Evolutionary conservation across 345 rosid species (phyloP).

Genomic region (Nasturtium officinale): DNA sequence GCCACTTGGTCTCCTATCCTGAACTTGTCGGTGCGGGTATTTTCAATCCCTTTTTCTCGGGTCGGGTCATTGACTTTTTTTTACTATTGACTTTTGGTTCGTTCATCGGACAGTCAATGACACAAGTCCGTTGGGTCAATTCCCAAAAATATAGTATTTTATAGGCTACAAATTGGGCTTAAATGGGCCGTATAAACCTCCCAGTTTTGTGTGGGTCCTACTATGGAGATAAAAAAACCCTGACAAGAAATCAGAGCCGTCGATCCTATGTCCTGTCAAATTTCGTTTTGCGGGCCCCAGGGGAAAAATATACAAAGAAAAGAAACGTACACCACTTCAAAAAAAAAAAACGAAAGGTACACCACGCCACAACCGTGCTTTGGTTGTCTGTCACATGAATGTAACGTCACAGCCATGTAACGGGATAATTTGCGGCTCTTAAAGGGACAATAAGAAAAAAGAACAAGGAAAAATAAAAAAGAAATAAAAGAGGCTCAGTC

Average conservation of each 20-base stretch:
- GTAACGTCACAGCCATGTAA: constrained; percentile 33
- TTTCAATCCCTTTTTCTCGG: constrained; percentile 10
- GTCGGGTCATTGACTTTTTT: constrained; percentile 32
- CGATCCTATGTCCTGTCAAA: constrained; percentile 35
- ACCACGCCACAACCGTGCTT: constrained; percentile 41
- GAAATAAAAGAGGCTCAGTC: constrained; percentile 25
- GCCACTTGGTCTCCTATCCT: constrained; percentile 38
- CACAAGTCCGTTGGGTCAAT: constrained; percentile 13
- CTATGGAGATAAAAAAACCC: neutral
- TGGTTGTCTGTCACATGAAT: constrained; percentile 34
- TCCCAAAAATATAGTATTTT: neutral
- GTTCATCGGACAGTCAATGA: constrained; percentile 5
- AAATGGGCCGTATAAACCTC: constrained; percentile 2
- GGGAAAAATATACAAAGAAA: no score
- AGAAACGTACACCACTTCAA: constrained; percentile 37
- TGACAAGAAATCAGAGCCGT: constrained; percentile 43
- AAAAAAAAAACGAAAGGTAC: no score
- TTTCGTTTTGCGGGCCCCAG: constrained; percentile 40
- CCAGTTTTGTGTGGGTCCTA: constrained; percentile 1
- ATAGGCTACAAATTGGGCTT: neutral
- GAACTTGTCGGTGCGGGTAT: constrained; percentile 32
- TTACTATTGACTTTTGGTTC: neutral
- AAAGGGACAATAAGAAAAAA: neutral
- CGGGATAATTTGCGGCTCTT: constrained; percentile 32
- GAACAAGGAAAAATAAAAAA: neutral